Percentiles rank a stretch among this genome's conserved stretches.
These are phyloP conservation scores for Pseudogymnoascus sp. DNA, from an alignment of 2,329 filamentous ascomycete genomes.

Conservation along the genomic window DNA sequence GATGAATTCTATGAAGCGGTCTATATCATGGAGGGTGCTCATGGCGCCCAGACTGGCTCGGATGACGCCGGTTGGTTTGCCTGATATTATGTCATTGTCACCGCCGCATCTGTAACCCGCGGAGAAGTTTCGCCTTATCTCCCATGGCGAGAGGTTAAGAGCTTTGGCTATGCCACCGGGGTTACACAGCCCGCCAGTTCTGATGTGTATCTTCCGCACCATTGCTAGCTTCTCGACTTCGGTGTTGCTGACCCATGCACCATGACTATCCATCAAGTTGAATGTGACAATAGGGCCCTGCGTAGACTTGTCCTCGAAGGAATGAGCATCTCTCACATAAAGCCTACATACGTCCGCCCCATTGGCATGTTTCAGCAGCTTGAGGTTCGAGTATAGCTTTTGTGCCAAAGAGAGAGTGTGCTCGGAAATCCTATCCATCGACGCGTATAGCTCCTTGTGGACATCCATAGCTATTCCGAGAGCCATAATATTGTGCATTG, in stretches of 20 bases:
- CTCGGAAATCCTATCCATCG: slow-evolving; percentile 58
- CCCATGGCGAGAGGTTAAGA: slow-evolving; percentile 67
- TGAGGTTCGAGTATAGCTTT: slow-evolving; percentile 50
- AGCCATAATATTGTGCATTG: slow-evolving; percentile 84
- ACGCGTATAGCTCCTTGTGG: slow-evolving; percentile 61
- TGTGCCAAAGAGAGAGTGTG: slow-evolving; percentile 62
- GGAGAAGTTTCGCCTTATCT: slow-evolving; percentile 78
- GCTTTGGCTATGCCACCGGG: slow-evolving; percentile 74
- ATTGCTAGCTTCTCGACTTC: slow-evolving; percentile 83
- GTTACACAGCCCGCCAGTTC: slow-evolving; percentile 86
- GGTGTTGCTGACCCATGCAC: slow-evolving; percentile 68
- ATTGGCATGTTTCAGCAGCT: slow-evolving; percentile 59
- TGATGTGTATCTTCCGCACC: slow-evolving; percentile 71
- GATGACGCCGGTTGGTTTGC: slow-evolving; percentile 81
- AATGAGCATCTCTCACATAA: slow-evolving; percentile 14
- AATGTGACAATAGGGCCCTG: slow-evolving; percentile 76
- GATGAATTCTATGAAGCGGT: slow-evolving; percentile 63
- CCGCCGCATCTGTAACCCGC: slow-evolving; percentile 77
- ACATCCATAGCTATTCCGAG: slow-evolving; percentile 64
- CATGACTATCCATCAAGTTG: slow-evolving; percentile 62
- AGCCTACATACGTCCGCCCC: slow-evolving; percentile 25
- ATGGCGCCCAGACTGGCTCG: slow-evolving; percentile 83
- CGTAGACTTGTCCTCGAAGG: slow-evolving; percentile 20
- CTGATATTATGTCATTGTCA: slow-evolving; percentile 71
- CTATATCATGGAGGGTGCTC: slow-evolving; percentile 70